Evolutionary conservation across 345 rosid genomes (phyloP).

Genomic region (Eucalyptus caleyi): DNA sequence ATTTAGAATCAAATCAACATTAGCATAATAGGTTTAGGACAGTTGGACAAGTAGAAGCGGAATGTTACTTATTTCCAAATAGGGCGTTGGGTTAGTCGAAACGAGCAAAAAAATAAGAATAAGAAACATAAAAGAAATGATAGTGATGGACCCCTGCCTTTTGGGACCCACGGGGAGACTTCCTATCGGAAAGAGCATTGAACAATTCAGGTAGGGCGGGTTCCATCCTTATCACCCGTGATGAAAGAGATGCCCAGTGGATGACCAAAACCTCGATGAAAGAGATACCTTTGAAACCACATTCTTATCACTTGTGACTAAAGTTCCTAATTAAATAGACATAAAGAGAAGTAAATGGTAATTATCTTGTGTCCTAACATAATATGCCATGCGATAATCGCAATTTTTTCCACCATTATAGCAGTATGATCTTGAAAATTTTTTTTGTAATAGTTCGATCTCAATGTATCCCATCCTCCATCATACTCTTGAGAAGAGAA

Average conservation of each 20-base stretch:
- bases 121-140: background rate
- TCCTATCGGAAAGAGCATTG: no score
- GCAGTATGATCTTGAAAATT: no score
- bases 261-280: background rate
- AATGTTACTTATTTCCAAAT: background rate
- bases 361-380: background rate
- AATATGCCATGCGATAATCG: background rate
- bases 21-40: no score
- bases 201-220: no score
- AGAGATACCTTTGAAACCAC: background rate
- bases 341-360: background rate
- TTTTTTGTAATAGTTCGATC: background rate
- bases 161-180: no score
- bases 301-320: background rate
- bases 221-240: no score
- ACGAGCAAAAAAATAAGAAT: background rate
- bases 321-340: background rate
- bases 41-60: background rate
- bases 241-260: background rate
- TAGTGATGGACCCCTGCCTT: background rate
- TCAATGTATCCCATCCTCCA: background rate
- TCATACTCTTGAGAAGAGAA: background rate
- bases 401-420: background rate
- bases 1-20: no score
- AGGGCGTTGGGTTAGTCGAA: background rate